Conservation (phyloP, 768 basidiomycete species). For the Lactarius tabidus region DNA sequence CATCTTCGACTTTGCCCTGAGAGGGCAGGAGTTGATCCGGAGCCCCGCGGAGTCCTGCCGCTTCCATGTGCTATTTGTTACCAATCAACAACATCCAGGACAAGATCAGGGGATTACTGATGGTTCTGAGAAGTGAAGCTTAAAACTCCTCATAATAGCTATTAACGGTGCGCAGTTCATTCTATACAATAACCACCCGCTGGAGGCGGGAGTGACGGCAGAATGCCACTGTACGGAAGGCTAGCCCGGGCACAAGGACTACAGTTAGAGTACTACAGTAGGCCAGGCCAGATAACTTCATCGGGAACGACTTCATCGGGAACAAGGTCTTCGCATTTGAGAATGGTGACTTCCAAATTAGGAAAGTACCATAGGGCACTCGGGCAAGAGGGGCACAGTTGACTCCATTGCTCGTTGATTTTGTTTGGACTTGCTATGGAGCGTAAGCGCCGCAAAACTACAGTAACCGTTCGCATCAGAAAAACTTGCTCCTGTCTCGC, state of each 20-base stretch:
- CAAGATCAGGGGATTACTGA: not conserved
- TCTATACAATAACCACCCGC: not conserved
- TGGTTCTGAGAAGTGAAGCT: not conserved
- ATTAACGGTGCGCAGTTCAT: not conserved
- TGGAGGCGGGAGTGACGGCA: not conserved
- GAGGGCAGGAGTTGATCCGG: conserved; percentile 13
- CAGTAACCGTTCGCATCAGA: not conserved
- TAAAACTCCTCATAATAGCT: not conserved
- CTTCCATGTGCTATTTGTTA: not conserved
- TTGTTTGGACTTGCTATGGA: not conserved
- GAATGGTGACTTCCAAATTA: not conserved
- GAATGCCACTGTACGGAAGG: not conserved
- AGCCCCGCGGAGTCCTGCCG: conserved; percentile 12
- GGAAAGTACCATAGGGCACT: not conserved
- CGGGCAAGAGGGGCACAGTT: not conserved
- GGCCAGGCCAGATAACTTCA: not conserved
- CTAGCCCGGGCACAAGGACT: not conserved
- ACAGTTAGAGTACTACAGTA: not conserved
- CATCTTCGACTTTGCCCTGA: conserved; percentile 1
- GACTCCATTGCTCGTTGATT: not conserved
- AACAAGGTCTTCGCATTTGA: not conserved
- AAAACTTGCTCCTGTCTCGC: not conserved
- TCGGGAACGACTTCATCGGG: not conserved
- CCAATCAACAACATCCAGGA: not conserved
- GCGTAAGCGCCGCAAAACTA: not conserved